These are phyloP conservation scores for Ogataea naganishii DNA, from an alignment of 805 yeast species.

Conservation along the genomic window DNA sequence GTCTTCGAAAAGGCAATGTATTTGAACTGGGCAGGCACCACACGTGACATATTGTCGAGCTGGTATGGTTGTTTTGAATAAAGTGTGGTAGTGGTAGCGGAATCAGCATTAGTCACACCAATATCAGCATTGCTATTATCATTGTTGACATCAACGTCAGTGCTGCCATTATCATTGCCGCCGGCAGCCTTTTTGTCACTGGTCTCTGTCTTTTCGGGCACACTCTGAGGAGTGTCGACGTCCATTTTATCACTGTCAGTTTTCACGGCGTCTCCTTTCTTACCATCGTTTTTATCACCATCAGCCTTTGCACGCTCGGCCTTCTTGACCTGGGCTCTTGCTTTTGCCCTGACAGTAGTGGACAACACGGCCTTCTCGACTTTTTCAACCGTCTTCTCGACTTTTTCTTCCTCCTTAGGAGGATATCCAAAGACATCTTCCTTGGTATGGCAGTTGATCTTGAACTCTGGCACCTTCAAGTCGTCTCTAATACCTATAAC, in stretches of 20 bases:
- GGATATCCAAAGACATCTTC: slow-evolving; percentile 82
- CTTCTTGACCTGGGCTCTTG: slow-evolving; percentile 62
- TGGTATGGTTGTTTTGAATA: slow-evolving; percentile 60
- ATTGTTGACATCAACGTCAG: no score
- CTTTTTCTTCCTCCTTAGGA: slow-evolving; percentile 72
- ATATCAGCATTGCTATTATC: no score
- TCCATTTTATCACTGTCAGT: slow-evolving; percentile 40
- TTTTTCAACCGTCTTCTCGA: slow-evolving; percentile 79
- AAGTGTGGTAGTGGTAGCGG: slow-evolving; percentile 8
- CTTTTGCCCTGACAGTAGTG: slow-evolving; percentile 89
- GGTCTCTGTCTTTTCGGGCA: slow-evolving; percentile 5
- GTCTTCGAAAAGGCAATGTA: slow-evolving; percentile 71
- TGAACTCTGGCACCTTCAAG: slow-evolving; percentile 78
- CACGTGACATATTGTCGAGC: slow-evolving; percentile 75
- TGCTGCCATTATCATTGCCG: no score
- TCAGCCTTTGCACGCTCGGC: slow-evolving; percentile 37
- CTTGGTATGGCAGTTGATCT: slow-evolving; percentile 72
- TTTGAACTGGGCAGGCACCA: slow-evolving; percentile 80
- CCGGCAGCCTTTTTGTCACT: no score
- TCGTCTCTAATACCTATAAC: slow-evolving; percentile 81
- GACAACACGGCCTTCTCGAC: slow-evolving; percentile 89
- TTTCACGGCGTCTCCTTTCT: slow-evolving; percentile 16
- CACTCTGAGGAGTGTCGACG: slow-evolving; percentile 19
- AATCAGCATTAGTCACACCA: slow-evolving; percentile 1
- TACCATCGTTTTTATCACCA: slow-evolving; percentile 14